Percentiles rank a stretch among this genome's conserved stretches.
Conservation (phyloP, 768 basidiomycete genomes). For the Kondoa malvinella region DNA sequence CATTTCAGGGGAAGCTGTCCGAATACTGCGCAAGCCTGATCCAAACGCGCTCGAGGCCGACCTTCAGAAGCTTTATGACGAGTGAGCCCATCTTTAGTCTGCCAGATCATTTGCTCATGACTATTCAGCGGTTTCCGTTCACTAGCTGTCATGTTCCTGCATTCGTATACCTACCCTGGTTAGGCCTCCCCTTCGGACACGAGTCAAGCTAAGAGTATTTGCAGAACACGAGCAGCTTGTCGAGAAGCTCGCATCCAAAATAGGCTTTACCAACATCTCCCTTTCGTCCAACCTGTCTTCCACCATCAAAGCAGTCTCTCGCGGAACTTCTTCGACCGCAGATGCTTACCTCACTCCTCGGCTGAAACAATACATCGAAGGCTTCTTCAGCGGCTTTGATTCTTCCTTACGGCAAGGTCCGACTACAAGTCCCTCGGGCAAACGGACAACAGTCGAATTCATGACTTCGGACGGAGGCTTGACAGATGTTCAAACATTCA, state of each 20-base stretch:
- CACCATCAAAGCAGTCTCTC: constrained; percentile 90
- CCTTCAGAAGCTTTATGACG: constrained; percentile 51
- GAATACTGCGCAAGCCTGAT: constrained; percentile 61
- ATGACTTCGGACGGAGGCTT: constrained; percentile 90
- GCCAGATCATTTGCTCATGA: neutral
- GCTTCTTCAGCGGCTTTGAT: constrained; percentile 81
- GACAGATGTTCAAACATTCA: constrained; percentile 63
- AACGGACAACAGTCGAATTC: constrained; percentile 14
- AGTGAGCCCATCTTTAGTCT: constrained; percentile 20
- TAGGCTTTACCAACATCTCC: constrained; percentile 83
- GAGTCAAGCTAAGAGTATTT: constrained; percentile 40
- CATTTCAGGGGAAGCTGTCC: constrained; percentile 73
- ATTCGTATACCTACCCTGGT: constrained; percentile 47
- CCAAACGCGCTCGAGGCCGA: constrained; percentile 41
- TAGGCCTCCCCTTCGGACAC: constrained; percentile 5
- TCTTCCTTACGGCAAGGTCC: constrained; percentile 41
- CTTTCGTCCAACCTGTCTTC: constrained; percentile 72
- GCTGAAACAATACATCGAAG: constrained; percentile 62
- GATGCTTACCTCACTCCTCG: constrained; percentile 93
- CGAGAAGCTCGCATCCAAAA: constrained; percentile 51
- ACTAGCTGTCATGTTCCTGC: constrained; percentile 71
- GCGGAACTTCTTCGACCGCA: constrained; percentile 78
- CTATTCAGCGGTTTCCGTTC: constrained; percentile 52
- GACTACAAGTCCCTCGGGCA: too few species aligned
- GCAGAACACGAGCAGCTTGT: constrained; percentile 65